Base-by-base conservation (phyloP, 1,139 yeast species). In the Taphrina communis region DNA sequence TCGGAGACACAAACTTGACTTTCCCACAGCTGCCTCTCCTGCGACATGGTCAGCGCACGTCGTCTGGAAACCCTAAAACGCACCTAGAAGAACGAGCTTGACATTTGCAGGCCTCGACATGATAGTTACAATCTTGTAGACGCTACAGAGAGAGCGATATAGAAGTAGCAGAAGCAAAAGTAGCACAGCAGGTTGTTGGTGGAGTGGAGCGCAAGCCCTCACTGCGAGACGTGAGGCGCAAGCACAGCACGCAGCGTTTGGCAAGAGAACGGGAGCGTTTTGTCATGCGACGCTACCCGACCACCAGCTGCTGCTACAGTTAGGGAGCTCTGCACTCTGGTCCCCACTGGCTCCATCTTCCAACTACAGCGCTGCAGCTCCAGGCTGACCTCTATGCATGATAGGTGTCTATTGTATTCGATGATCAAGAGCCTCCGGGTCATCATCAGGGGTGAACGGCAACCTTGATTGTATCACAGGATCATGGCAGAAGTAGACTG, bases 1-100 rank as follows among this genome's bases (percentile, higher is more conserved):
- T 74, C 99, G 85, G 75, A 94, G 82, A 53, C 94, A 98, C 50
- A 94, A 83, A 2, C 97, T 90, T 1, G 97, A 91, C 76, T 94
- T 94, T 69, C 99, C 99, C 38, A 94, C 99, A 0, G 99, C 99
- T 0, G 99, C 98, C 78, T 94, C 99, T 38, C 98, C 98, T 68
- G 93, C 82, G 36, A n/a, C 7, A 12, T n/a, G 39, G 58, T 53
- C 25, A 36, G 61, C 52, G 57, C 57, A 14, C 52, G 35, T 36
- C 7, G 25, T 38, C 25, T 17, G 50, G 14, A n/a, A 21, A 5
- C 11, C 6, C 36, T n/a, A 35, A 25, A 14, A 35, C 60, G 3
- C 35, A 59, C 74, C 73, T 39, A 72, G 70, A 9, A 73, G 72
- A 11, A 73, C 74, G 46, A 72, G 72, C 69, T 73, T 73, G 66